phyloP scores from a whole-genome alignment of 148 eudicot genomes.

The Heliamphora exappendiculata region DNA sequence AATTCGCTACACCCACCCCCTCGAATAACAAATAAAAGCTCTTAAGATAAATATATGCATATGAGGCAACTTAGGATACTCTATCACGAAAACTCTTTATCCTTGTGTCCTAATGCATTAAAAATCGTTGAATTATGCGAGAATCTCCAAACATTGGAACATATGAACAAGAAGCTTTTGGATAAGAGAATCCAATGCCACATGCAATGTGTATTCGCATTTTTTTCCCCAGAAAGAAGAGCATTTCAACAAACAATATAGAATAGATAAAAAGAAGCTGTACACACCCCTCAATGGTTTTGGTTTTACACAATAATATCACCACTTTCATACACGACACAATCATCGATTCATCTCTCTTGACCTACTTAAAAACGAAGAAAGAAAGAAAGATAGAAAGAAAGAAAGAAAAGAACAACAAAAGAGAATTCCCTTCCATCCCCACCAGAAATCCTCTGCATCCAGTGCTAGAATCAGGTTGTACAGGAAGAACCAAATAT shows the following conservation, averaged over 20 bases:
- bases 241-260: not conserved
- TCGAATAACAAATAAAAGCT: no score
- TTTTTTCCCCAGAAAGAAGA: not conserved
- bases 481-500: not conserved
- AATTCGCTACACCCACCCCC: no score
- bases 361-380: not conserved
- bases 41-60: no score
- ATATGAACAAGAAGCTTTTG: no score
- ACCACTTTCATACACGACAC: constrained; percentile 5
- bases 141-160: no score
- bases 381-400: not conserved
- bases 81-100: no score
- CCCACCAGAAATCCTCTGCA: not conserved
- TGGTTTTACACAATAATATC: constrained; percentile 4
- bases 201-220: no score
- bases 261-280: constrained; percentile 1
- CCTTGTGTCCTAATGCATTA: no score
- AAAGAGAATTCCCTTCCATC: not conserved
- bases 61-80: no score
- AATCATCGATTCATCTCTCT: constrained; percentile 9
- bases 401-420: no score
- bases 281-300: constrained; percentile 4
- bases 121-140: no score
- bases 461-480: not conserved
- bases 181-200: no score